These are phyloP conservation scores for Allodekkera sacchari DNA, from an alignment of 805 yeast species.

Conservation along the genomic window DNA sequence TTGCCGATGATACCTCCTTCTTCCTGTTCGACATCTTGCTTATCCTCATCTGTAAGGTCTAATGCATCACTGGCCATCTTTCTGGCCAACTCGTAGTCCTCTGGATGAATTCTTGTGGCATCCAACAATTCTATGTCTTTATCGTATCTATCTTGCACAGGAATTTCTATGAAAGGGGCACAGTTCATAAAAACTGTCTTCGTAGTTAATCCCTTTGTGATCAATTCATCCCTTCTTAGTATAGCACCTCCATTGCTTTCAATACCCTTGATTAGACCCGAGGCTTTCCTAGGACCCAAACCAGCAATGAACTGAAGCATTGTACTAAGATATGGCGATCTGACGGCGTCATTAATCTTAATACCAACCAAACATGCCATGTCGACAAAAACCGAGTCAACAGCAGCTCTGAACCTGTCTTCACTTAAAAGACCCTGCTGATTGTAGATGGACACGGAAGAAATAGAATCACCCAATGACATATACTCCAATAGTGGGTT, in stretches of 20 bases:
- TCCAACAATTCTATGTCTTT: conserved; percentile 77
- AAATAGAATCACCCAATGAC: conserved; percentile 65
- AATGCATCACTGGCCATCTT: conserved; percentile 98
- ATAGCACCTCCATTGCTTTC: conserved; percentile 60
- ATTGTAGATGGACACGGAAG: conserved; percentile 54
- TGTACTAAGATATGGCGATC: conserved; percentile 64
- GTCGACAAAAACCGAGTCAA: conserved; percentile 82
- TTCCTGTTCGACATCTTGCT: conserved; percentile 58
- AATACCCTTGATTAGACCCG: conserved; percentile 75
- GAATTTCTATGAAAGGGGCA: conserved; percentile 81
- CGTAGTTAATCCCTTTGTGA: conserved; percentile 70
- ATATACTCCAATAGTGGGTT: conserved; percentile 90
- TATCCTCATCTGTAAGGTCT: conserved; percentile 92
- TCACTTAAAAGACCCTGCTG: conserved; percentile 64
- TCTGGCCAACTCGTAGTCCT: conserved; percentile 90
- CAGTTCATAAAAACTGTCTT: conserved; percentile 84
- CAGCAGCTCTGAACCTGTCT: conserved; percentile 54
- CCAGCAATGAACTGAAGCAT: conserved; percentile 79
- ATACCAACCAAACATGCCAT: conserved; percentile 87
- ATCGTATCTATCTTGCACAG: conserved; percentile 44
- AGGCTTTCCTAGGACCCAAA: conserved; percentile 91
- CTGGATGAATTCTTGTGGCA: conserved; percentile 95
- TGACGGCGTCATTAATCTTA: conserved; percentile 83
- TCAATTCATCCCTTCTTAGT: conserved; percentile 67
- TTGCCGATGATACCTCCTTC: conserved; percentile 74